Evolutionary conservation across 2,329 filamentous ascomycete genomes (phyloP), one percentile per base, ranked within the genome.

Genomic region (Fusarium guadeloupense): DNA sequence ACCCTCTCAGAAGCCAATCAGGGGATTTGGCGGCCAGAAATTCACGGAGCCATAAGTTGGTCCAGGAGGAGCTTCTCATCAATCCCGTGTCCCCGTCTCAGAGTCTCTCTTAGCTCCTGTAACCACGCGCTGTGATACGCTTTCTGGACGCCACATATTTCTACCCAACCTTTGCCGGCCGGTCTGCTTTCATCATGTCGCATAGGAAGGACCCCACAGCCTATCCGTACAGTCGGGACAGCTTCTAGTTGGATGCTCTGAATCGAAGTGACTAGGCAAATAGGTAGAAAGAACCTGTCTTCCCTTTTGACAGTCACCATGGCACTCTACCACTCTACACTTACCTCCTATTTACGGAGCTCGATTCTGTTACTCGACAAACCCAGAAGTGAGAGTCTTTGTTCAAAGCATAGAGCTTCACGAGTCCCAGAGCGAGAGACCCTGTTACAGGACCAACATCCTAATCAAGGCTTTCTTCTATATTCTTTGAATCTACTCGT

Each of bases 171-270:
- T 63, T 44, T 54, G 30, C 25, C 40, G 54, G 46, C 33, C 16
- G 21, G 35, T 19, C 28, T 63, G 31, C 42, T 55, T 50, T 53
- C 46, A 50, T 56, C 49, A 48, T 14, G 34, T 45, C 44, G 41
- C 52, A 62, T 49, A 53, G 31, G 40, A 55, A 53, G 31, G 40
- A 55, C 31, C 35, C 35, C 16, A 19, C 50, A 64, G 21, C 46
- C 49, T 41, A 56, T 66, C 64, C 62, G 20, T 34, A 48, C 34
- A 38, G 33, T 33, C 39, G 59, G 65, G 40, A 64, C 25, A 43
- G 45, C 59, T 51, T 68, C 58, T 62, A 48, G 34, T 61, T 62
- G 62, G 59, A 42, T 46, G 45, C n/a, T 17, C 13, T 23, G n/a
- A 40, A 26, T 47, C 33, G 7, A 26, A 21, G 39, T 54, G 44